Evolutionary conservation across 192 early-diverging fungal species (phyloP), one percentile per base, ranked within the genome.

Genomic region (Coemansia sp.): DNA sequence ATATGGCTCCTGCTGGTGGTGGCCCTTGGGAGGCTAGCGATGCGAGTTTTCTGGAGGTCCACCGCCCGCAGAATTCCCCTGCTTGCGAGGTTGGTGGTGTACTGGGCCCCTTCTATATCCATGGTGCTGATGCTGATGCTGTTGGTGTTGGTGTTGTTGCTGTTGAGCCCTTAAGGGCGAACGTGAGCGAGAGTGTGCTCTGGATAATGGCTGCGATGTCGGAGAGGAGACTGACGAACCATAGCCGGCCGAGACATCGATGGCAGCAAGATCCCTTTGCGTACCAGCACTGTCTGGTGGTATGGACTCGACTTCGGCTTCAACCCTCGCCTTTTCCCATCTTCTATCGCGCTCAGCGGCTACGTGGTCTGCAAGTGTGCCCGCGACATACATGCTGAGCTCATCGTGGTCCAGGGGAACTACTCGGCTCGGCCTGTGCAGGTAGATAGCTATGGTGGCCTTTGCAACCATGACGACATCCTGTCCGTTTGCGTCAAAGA

Each of bases 401-500:
- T 93, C 89, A 2, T 65, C 63, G 9, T 66, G 71, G 20, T 84
- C 86, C 10, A 93, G 51, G 2, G 91, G 90, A 57, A 91, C 61
- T 46, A 76, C 64, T n/a, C 74, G 65, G 14, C 85, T 85, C 39
- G 80, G 67, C 6, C 65, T 63, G 43, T 68, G 77, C 63, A 83
- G 74, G 64, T 92, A 91, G 4, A 92, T 75, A 16, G 87, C 78
- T 63, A 77, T 72, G 42, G 90, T 87, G 44, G 90, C 83, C 46
- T 82, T 83, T 14, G 90, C 85, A 43, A 89, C 86, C 39, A 82
- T 64, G 9, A 74, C 50, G 4, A 89, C 74, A 62, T 97, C 95
- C 41, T 89, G 87, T 12, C 85, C 64, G 12, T 83, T 78, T 9
- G 90, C 80, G 63, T 95, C 95, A 83, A 95, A 93, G 7, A 96